Percentiles rank a stretch among this genome's conserved stretches.
Conservation (phyloP, 2,329 filamentous ascomycete genomes). For the Phyllosticta citrichinensis region DNA sequence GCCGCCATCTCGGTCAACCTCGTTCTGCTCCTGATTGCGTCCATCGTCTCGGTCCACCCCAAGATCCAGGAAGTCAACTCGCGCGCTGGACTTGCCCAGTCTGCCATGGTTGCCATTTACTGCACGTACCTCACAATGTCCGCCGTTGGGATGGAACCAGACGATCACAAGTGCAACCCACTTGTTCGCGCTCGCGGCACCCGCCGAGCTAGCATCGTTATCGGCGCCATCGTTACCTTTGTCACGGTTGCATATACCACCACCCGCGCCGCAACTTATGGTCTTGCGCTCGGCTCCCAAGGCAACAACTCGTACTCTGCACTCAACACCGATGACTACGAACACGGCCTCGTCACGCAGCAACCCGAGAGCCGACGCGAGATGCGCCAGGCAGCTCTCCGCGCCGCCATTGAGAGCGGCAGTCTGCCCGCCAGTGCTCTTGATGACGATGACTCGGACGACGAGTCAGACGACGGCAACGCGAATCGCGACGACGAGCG, state of each 20-base stretch:
- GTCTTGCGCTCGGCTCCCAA: constrained; percentile 59
- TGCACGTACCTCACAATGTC: constrained; percentile 99
- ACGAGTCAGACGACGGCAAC: constrained; percentile 54
- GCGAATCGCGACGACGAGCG: constrained; percentile 79
- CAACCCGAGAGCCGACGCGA: constrained; percentile 73
- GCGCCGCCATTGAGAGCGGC: constrained; percentile 84
- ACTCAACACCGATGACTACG: constrained; percentile 59
- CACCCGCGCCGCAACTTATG: constrained; percentile 88
- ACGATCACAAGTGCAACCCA: constrained; percentile 90
- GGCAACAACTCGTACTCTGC: constrained; percentile 43
- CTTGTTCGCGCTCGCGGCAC: constrained; percentile 77
- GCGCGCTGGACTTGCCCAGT: constrained; percentile 90
- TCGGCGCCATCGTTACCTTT: constrained; percentile 93
- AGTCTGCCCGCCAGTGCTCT: constrained; percentile 85
- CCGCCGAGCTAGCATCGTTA: constrained; percentile 77
- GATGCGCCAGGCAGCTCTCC: constrained; percentile 86
- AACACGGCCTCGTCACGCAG: constrained; percentile 79
- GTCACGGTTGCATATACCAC: constrained; percentile 96
- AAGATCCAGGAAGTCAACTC: constrained; percentile 84
- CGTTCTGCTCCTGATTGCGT: constrained; percentile 69
- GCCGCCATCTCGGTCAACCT: constrained; percentile 83
- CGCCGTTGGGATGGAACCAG: constrained; percentile 96
- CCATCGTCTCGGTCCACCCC: constrained; percentile 79
- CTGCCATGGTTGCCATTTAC: constrained; percentile 93
- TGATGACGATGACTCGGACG: constrained; percentile 52